Evolutionary conservation across 176 grass and related monocot genomes (phyloP), one percentile per base, ranked within the genome.

Genomic region (Phoenix dactylifera): DNA sequence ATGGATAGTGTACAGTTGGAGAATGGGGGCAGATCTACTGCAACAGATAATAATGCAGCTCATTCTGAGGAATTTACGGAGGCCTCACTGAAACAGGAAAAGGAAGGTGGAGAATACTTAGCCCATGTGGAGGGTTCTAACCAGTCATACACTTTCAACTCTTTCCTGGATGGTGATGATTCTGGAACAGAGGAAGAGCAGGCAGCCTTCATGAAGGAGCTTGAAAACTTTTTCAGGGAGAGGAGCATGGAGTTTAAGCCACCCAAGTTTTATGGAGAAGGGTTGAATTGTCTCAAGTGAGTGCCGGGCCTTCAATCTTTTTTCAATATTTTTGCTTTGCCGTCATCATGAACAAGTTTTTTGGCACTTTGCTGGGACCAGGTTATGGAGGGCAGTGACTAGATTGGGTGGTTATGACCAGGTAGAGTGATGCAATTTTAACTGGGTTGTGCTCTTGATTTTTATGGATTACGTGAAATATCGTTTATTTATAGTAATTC

Each of bases 251-350:
- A 99, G 71, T 99, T 92, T 79, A 99, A 99, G 76, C 74, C 94
- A 29, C 94, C 94, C 19, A 99, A 89, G 77, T 99, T 99, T 57
- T 99, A 99, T n/a, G 94, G 88, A 51, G 84, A 92, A 74, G 94
- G 84, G 56, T 63, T 99, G 49, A 99, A 99, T 77, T 99, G 94
- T 71, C 88, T 99, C 70, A 99, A 99, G 94, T 99, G 55, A 59
- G 88, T 73, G 26, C 23, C 6, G 57, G 58, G 3, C 49, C 15
- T 62, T 58, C 19, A 64, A 49, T 44, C 16, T 66, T 52, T 59
- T 15, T 23, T 16, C 15, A 39, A 0, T 35, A 16, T 12, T 44
- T 44, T 12, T 12, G 35, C 35, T 44, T 44, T 44, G 35, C 35
- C 12, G 1, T 14, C 12, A 14, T 12, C 35, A 7, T 10, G 32